Evolutionary conservation across 176 grass and related monocot species (phyloP), one percentile per base, ranked within the genome.

Genomic region (bread wheat (Triticum aestivum)): DNA sequence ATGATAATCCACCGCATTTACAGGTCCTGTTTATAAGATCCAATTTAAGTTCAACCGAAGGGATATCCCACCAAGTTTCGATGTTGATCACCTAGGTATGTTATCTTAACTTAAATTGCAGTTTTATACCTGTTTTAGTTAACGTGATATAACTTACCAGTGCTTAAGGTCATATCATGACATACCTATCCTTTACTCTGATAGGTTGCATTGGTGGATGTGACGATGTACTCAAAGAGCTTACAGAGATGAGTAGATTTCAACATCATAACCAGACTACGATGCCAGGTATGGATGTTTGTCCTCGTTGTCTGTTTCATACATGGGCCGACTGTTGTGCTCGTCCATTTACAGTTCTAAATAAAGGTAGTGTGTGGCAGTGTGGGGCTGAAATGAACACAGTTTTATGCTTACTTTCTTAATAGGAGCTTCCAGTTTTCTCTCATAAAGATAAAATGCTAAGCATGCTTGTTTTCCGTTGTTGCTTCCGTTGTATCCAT

Each of bases 181-280:
- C 27, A 73, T 52, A 30, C 68, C 13, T 21, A 67, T 80, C 72
- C 77, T 84, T 54, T 79, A 29, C 77, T 76, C 58, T 69, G 26
- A 69, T 88, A 98, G 96, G 96, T 85, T 98, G 96, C 81, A 59
- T 95, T 91, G 96, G 96, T 79, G 93, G 96, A 33, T 98, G 96
- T n/a, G 96, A 96, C 58, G 80, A 87, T 77, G 79, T 91, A 86
- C 88, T 98, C 33, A 94, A 84, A 92, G 96, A 96, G 74, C 88
- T 98, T 86, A 91, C 73, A 51, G 93, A 92, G 82, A 82, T 94
- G 81, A 91, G 92, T 87, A 89, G 96, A 81, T 94, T 89, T 56
- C 90, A 90, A 72, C 74, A 87, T 82, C 89, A 80, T 66, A 92
- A 61, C 85, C 87, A 85, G 78, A 64, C 82, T 87, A 51, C 74